These are phyloP conservation scores for Chamaecyparis obtusa DNA, from an alignment of 75 land plant species.

Conservation along the genomic window DNA sequence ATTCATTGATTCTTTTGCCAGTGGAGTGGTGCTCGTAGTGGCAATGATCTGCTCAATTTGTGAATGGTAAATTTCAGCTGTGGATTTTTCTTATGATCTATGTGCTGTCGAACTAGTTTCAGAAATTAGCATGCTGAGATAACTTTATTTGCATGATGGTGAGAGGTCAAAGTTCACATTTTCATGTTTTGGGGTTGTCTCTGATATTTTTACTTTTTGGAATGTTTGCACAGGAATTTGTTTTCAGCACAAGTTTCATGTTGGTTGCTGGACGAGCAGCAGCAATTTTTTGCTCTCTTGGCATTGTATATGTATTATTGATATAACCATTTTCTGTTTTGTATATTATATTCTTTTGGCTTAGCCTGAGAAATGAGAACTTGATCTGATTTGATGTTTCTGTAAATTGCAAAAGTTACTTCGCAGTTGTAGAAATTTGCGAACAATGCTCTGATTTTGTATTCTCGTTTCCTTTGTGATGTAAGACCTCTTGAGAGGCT, in stretches of 20 bases:
- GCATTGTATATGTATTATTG: slow-evolving; percentile 7
- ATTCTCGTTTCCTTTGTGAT: neutral
- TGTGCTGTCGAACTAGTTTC: neutral
- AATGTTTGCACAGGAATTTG: neutral
- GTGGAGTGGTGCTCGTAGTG: neutral
- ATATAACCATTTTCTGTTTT: neutral
- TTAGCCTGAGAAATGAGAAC: neutral
- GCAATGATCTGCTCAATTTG: neutral
- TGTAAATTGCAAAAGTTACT: neutral
- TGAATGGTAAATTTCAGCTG: neutral
- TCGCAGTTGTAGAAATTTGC: neutral
- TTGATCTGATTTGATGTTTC: neutral
- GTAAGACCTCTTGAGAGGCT: neutral
- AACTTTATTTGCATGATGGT: too few species aligned
- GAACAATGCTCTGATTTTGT: neutral
- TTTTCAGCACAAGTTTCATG: neutral
- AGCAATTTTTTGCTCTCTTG: slow-evolving; percentile 6
- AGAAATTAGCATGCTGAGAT: neutral
- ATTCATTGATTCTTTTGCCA: slow-evolving; percentile 10
- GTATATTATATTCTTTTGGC: slow-evolving; percentile 12
- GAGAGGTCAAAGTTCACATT: neutral
- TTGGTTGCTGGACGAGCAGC: slow-evolving; percentile 2
- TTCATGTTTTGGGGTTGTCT: neutral
- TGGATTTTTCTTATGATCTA: neutral
- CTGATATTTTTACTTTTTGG: neutral